Evolutionary conservation across 2,329 filamentous ascomycete genomes (phyloP).

Genomic region (Coniochaeta prunicola): DNA sequence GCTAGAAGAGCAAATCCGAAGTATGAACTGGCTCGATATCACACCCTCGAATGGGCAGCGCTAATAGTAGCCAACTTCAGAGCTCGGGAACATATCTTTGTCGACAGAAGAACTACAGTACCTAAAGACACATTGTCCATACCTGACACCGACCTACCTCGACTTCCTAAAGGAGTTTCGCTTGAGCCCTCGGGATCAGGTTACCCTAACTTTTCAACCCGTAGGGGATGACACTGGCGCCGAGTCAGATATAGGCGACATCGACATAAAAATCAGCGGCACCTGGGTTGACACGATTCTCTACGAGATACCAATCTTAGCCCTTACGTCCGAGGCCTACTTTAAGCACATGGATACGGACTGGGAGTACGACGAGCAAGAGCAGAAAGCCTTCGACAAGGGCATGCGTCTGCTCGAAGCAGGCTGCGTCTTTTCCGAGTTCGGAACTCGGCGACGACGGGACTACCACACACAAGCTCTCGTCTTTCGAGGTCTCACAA

Average conservation of each 20-base stretch:
- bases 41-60: background rate
- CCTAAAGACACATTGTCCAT: slow-evolving; percentile 71
- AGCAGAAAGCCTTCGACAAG: slow-evolving; percentile 78
- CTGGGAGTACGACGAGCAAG: slow-evolving; percentile 82
- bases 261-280: slow-evolving; percentile 71
- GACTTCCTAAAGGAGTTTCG: slow-evolving; percentile 75
- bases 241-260: slow-evolving; percentile 63
- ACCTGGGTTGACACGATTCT: slow-evolving; percentile 92
- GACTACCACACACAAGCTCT: slow-evolving; percentile 94
- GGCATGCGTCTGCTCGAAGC: slow-evolving; percentile 69
- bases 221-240: slow-evolving; percentile 49
- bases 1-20: slow-evolving; percentile 76
- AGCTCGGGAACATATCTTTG: slow-evolving; percentile 74
- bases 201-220: slow-evolving; percentile 60
- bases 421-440: slow-evolving; percentile 88
- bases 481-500: slow-evolving; percentile 79
- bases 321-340: slow-evolving; percentile 90
- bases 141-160: slow-evolving; percentile 72
- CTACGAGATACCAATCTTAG: slow-evolving; percentile 92
- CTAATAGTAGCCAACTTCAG: background rate
- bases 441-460: slow-evolving; percentile 79
- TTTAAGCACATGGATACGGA: slow-evolving; percentile 94
- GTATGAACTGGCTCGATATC: background rate
- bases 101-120: slow-evolving; percentile 74
- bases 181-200: slow-evolving; percentile 73